These are phyloP conservation scores for Fonsecaea erecta DNA, from an alignment of 2,329 filamentous ascomycete species.

Conservation along the genomic window DNA sequence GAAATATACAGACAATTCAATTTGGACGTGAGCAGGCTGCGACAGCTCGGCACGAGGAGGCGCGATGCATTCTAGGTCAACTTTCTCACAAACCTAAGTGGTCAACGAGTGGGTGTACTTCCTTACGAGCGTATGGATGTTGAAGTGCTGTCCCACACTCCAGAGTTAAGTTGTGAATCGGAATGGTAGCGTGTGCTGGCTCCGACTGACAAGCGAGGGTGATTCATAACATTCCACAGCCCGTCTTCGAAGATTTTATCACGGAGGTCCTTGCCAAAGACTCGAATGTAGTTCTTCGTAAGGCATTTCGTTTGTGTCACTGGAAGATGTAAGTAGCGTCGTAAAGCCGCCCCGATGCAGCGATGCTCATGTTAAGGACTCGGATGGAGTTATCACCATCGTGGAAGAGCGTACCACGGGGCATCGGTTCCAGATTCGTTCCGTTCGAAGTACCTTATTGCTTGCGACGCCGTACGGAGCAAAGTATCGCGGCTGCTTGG, in stretches of 20 bases:
- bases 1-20: slow-evolving; percentile 41
- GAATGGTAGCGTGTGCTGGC: not conserved
- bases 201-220: slow-evolving; percentile 12
- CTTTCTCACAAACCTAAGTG: slow-evolving; percentile 47
- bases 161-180: slow-evolving; percentile 37
- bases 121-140: slow-evolving; percentile 41
- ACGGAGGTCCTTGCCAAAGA: slow-evolving; percentile 24
- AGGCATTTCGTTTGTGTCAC: slow-evolving; percentile 42
- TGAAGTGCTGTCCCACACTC: slow-evolving; percentile 44
- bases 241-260: slow-evolving; percentile 25
- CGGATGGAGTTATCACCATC: slow-evolving; percentile 33
- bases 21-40: slow-evolving; percentile 37
- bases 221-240: slow-evolving; percentile 31
- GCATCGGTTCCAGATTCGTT: slow-evolving; percentile 21
- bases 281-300: slow-evolving; percentile 22
- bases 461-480: slow-evolving; percentile 28
- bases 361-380: slow-evolving; percentile 39
- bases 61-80: slow-evolving; percentile 49
- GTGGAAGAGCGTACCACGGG: slow-evolving; percentile 27
- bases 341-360: not conserved
- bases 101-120: slow-evolving; percentile 44
- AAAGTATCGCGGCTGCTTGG: slow-evolving; percentile 27
- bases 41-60: slow-evolving; percentile 39
- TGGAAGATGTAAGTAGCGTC: slow-evolving; percentile 41
- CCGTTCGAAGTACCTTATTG: slow-evolving; percentile 24